Evolutionary conservation across 768 basidiomycete species (phyloP).

Genomic region (Glaciozyma antarctica): DNA sequence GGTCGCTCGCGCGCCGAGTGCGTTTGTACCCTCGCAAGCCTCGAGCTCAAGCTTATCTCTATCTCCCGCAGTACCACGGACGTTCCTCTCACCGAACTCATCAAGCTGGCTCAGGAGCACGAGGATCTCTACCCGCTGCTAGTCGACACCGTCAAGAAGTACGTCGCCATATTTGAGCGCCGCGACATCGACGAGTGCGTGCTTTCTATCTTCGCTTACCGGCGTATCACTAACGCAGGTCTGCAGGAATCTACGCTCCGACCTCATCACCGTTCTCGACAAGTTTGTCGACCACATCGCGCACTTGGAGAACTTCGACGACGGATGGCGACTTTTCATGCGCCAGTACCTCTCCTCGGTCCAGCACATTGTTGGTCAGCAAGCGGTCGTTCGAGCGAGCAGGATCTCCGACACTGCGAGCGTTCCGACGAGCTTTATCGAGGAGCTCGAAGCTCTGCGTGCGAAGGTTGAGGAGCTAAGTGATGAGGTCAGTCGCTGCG

Average conservation of each 20-base stretch:
- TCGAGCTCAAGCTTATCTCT: background rate
- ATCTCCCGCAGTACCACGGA: slow-evolving; percentile 40
- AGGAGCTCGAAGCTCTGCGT: slow-evolving; percentile 56
- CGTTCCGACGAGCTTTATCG: slow-evolving; percentile 43
- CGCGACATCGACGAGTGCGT: slow-evolving; percentile 54
- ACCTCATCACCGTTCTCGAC: slow-evolving; percentile 53
- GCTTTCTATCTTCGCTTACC: background rate
- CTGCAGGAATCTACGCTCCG: slow-evolving; percentile 54
- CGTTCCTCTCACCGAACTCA: slow-evolving; percentile 52
- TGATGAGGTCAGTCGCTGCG: slow-evolving; percentile 49
- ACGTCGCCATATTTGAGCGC: slow-evolving; percentile 51
- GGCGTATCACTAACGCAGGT: background rate
- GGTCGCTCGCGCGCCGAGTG: slow-evolving; percentile 14
- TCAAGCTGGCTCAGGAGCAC: slow-evolving; percentile 53
- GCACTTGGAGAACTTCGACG: slow-evolving; percentile 55
- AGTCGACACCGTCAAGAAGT: slow-evolving; percentile 53
- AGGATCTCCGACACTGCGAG: slow-evolving; percentile 42
- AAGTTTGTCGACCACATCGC: slow-evolving; percentile 58
- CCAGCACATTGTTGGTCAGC: slow-evolving; percentile 57
- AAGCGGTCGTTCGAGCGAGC: slow-evolving; percentile 49
- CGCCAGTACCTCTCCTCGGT: slow-evolving; percentile 55
- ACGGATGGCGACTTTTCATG: slow-evolving; percentile 56
- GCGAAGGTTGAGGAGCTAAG: slow-evolving; percentile 55
- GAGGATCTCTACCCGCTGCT: slow-evolving; percentile 56
- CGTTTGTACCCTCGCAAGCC: too few species aligned